Evolutionary conservation across 495 filamentous ascomycete genomes (phyloP).

Genomic region (Niebla homalea): DNA sequence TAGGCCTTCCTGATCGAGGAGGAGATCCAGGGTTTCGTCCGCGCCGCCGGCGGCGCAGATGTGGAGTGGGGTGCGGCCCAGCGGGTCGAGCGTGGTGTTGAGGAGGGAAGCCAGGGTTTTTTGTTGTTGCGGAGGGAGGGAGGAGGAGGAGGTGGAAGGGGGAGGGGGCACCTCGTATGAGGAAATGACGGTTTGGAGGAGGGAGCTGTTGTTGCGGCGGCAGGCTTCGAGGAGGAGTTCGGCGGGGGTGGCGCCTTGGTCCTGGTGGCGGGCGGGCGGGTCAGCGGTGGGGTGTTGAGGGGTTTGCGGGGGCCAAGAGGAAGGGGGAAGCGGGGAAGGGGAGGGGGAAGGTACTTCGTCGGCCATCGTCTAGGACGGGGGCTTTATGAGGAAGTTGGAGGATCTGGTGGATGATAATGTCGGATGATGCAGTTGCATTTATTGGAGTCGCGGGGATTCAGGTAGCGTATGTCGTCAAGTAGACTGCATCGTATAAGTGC

Average conservation of each 20-base stretch:
- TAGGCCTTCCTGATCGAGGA: slow-evolving; percentile 88
- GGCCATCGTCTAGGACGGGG: too few species aligned
- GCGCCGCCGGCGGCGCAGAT: slow-evolving; percentile 75
- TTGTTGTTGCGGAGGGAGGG: slow-evolving; percentile 29
- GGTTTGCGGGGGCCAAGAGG: not conserved
- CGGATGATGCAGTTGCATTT: too few species aligned
- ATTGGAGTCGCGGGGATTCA: too few species aligned
- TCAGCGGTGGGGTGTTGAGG: not conserved
- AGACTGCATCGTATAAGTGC: too few species aligned
- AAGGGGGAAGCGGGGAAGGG: not conserved
- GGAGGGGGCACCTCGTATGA: too few species aligned
- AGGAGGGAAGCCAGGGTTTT: slow-evolving; percentile 49
- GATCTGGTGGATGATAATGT: not conserved
- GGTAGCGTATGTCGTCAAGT: too few species aligned
- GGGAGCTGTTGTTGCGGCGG: slow-evolving; percentile 78
- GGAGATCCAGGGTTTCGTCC: slow-evolving; percentile 80
- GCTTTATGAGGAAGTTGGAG: too few species aligned
- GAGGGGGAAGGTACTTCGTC: not conserved
- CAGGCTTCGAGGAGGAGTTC: slow-evolving; percentile 89
- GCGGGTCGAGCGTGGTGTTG: slow-evolving; percentile 67
- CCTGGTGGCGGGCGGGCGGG: not conserved
- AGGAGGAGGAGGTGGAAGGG: slow-evolving; percentile 32
- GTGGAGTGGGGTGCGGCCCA: slow-evolving; percentile 82
- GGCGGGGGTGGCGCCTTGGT: slow-evolving; percentile 67
- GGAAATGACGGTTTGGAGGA: slow-evolving; percentile 52